A percentile compares a stretch with the other conserved stretches of the same genome.
Evolutionary conservation across 2,329 filamentous ascomycete species (phyloP).

Genomic region (Teratosphaeria pseudoeucalypti): DNA sequence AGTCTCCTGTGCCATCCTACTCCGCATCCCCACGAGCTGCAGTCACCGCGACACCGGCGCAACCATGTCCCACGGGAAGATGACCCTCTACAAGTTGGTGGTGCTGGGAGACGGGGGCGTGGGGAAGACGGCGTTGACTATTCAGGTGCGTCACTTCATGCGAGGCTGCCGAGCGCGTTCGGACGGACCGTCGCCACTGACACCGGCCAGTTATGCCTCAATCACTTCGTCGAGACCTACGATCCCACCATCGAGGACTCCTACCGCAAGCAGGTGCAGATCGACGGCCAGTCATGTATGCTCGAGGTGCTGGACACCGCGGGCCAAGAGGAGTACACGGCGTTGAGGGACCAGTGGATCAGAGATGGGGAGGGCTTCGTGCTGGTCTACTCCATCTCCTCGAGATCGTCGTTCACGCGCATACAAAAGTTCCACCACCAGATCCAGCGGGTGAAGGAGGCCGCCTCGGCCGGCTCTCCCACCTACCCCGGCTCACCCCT

Average conservation of each 20-base stretch:
- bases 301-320: constrained; percentile 94
- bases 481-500: constrained; percentile 68
- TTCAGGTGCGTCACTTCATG: constrained; percentile 45
- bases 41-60: constrained; percentile 1
- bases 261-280: constrained; percentile 63
- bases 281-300: constrained; percentile 93
- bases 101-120: constrained; percentile 97
- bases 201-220: constrained; percentile 67
- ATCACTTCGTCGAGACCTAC: constrained; percentile 94
- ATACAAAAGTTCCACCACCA: constrained; percentile 95
- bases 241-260: constrained; percentile 60
- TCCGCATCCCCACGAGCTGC: not conserved
- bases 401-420: constrained; percentile 83
- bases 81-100: constrained; percentile 69
- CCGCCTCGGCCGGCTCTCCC: constrained; percentile 58
- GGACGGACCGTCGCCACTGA: not conserved
- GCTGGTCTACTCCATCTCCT: constrained; percentile 96
- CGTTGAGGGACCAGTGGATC: constrained; percentile 95
- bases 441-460: constrained; percentile 95
- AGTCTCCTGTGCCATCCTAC: not conserved
- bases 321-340: constrained; percentile 97
- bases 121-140: constrained; percentile 97
- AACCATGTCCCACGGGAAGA: constrained; percentile 28
- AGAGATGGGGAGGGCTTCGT: constrained; percentile 96
- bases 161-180: not conserved